These are phyloP conservation scores for Mycena vulgaris DNA, from an alignment of 768 basidiomycete species.

Conservation along the genomic window DNA sequence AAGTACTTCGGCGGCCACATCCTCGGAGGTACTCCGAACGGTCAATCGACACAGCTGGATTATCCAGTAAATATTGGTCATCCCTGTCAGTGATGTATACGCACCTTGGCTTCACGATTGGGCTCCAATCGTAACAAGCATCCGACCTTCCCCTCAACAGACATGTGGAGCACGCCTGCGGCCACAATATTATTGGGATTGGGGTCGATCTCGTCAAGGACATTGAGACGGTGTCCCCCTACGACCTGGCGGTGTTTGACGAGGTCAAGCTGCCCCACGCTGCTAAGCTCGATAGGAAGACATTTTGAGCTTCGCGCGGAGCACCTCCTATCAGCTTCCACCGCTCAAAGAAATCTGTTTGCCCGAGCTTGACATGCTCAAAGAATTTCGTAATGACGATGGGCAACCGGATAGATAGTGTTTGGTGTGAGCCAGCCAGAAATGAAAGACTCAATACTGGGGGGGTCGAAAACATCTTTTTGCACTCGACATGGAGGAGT, in stretches of 20 bases:
- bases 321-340: conserved; percentile 98
- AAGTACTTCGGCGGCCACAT: conserved; percentile 83
- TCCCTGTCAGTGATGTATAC: conserved; percentile 34
- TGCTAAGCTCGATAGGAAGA: conserved; percentile 85
- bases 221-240: conserved; percentile 80
- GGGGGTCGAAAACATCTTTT: conserved; percentile 81
- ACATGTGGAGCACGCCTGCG: conserved; percentile 97
- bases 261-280: conserved; percentile 80
- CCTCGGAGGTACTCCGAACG: conserved; percentile 94
- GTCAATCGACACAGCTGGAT: conserved; percentile 91
- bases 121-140: conserved; percentile 95
- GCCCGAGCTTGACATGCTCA: conserved; percentile 89
- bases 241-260: conserved; percentile 83
- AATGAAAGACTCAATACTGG: conserved; percentile 92
- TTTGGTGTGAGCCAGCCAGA: conserved; percentile 92
- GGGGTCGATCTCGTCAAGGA: conserved; percentile 91
- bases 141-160: conserved; percentile 94
- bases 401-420: conserved; percentile 87
- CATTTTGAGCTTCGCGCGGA: conserved; percentile 90
- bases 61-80: background rate
- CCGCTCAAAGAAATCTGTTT: conserved; percentile 94
- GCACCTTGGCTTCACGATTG: conserved; percentile 94
- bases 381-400: conserved; percentile 93
- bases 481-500: conserved; percentile 95
- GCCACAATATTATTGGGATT: conserved; percentile 95